Evolutionary conservation across 2,329 filamentous ascomycete genomes (phyloP).

Genomic region (Fusarium sp.): DNA sequence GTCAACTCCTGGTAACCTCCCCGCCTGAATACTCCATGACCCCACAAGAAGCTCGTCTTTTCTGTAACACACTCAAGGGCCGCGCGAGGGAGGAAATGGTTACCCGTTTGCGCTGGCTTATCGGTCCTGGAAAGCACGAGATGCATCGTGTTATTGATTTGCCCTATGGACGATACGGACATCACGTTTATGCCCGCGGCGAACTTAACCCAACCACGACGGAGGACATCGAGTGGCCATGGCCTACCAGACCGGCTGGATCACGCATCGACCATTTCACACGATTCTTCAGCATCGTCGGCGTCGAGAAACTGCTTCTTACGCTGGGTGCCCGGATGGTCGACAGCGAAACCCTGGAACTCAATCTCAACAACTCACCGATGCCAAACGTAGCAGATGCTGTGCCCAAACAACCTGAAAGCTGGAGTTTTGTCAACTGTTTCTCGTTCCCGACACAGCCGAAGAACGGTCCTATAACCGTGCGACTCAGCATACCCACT

Average conservation of each 20-base stretch:
- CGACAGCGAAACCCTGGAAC: conserved; percentile 42
- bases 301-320: conserved; percentile 45
- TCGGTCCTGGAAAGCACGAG: conserved; percentile 40
- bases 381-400: conserved; percentile 7
- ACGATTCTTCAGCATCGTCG: conserved; percentile 41
- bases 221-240: conserved; percentile 40
- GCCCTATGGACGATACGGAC: conserved; percentile 44
- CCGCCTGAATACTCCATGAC: conserved; percentile 15
- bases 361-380: conserved; percentile 30
- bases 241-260: conserved; percentile 28
- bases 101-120: conserved; percentile 41
- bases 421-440: conserved; percentile 47
- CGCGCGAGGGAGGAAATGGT: conserved; percentile 40
- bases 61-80: conserved; percentile 34
- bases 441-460: conserved; percentile 37
- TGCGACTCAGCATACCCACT: conserved; percentile 34
- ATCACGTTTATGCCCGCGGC: conserved; percentile 36
- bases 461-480: conserved; percentile 21
- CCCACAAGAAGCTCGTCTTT: conserved; percentile 31
- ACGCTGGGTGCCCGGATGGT: conserved; percentile 41
- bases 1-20: conserved; percentile 34
- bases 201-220: conserved; percentile 35
- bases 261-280: conserved; percentile 16
- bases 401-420: conserved; percentile 39
- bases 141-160: conserved; percentile 45